Evolutionary conservation across 2,329 filamentous ascomycete genomes (phyloP), one percentile per base, ranked within the genome.

Genomic region (Pyrenophora graminea): DNA sequence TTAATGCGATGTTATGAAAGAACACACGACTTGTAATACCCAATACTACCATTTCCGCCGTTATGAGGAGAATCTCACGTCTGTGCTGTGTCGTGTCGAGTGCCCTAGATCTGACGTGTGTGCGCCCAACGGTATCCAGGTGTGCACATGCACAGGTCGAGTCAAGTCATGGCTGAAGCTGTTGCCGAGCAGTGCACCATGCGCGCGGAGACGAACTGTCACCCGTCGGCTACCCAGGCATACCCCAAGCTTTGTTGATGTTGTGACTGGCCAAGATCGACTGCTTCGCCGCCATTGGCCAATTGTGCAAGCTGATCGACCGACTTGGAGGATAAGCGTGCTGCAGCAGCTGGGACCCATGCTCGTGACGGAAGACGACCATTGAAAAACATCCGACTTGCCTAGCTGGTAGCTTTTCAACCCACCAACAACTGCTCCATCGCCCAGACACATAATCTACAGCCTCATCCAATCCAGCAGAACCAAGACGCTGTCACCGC

Each of bases 1-100:
- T 58, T 71, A 71, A 72, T 71, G 64, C 58, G 67, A 67, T 58
- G 55, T 62, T 59, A 71, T 65, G 68, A 70, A 42, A 51, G 62
- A 55, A 63, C 61, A 66, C 49, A 64, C 58, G 58, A 69, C 63
- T 64, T 71, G 67, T 67, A 63, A 68, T 67, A 68, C 61, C 62
- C 61, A 62, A 64, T 58, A 56, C 51, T 52, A 62, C 53, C 47
- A 58, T 50, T 56, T 64, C 39, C 38, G 45, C 50, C 30, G 53
- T 55, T 65, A 27, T 56, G 56, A 43, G 25, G n/a, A 17, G 6
- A 3, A 3, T 30, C 3, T 21, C 19, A 5, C 9, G 27, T 13
- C 27, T 30, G 27, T 30, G 27, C 27, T 30, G 9, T 30, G 27
- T 30, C 27, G 9, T 30, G 27, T 30, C 27, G 27, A 7, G 27